phyloP scores from a whole-genome alignment of 2,329 filamentous ascomycete genomes.

The Colletotrichum liaoningense region DNA sequence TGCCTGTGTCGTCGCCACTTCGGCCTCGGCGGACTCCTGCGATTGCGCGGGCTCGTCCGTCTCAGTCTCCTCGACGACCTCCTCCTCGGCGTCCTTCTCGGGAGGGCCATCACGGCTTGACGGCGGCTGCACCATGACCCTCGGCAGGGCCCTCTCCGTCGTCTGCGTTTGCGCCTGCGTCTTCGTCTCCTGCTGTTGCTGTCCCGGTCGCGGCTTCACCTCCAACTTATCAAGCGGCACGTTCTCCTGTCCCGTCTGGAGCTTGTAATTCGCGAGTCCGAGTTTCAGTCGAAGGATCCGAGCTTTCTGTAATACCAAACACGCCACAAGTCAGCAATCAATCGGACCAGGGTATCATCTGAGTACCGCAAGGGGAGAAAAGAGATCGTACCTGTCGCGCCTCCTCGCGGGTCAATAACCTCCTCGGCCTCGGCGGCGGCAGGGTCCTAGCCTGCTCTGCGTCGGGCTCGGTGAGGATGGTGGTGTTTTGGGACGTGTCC shows the following conservation, averaged over 20 bases:
- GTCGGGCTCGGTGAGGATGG: constrained; percentile 62
- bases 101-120: constrained; percentile 36
- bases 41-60: neutral
- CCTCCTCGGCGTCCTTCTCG: constrained; percentile 35
- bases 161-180: neutral
- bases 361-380: neutral
- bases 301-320: constrained; percentile 60
- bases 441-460: constrained; percentile 35
- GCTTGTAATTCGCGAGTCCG: constrained; percentile 78
- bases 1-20: constrained; percentile 19
- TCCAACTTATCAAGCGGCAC: constrained; percentile 73
- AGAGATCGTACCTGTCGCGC: constrained; percentile 59
- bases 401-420: constrained; percentile 61
- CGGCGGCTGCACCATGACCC: constrained; percentile 35
- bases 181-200: constrained; percentile 28
- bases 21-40: constrained; percentile 15
- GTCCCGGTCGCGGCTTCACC: constrained; percentile 45
- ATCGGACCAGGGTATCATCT: neutral
- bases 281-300: constrained; percentile 77
- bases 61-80: constrained; percentile 34
- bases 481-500: constrained; percentile 61
- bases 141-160: constrained; percentile 34
- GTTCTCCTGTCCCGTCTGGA: constrained; percentile 77
- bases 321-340: constrained; percentile 9
- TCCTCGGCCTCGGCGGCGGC: constrained; percentile 38